These are phyloP conservation scores for Scutellaria galericulata DNA, from an alignment of 257 asterid species.

Conservation along the genomic window DNA sequence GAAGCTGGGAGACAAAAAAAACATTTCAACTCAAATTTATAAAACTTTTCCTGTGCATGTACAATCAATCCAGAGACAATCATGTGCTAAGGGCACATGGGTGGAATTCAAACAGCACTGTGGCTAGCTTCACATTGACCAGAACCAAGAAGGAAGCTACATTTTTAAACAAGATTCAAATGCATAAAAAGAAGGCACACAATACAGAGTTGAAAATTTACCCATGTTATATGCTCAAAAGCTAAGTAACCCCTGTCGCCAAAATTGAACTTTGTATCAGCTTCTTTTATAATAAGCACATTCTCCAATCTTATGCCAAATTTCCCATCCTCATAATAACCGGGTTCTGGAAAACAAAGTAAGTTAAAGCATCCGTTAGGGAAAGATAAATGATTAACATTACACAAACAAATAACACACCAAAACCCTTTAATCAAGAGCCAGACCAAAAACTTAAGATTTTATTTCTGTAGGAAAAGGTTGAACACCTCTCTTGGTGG, in stretches of 20 bases:
- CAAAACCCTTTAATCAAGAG: not conserved
- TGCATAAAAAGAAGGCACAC: slow-evolving; percentile 1
- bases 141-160: slow-evolving; percentile 11
- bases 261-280: slow-evolving; percentile 88
- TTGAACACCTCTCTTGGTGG: not conserved
- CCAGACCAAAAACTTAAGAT: not conserved
- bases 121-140: slow-evolving; percentile 2
- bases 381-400: slow-evolving; percentile 27
- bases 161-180: not conserved
- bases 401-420: not conserved
- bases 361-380: slow-evolving; percentile 23
- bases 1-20: too few relatives aligned
- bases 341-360: slow-evolving; percentile 73
- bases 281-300: slow-evolving; percentile 83
- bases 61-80: not conserved
- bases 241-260: slow-evolving; percentile 76
- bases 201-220: slow-evolving; percentile 44
- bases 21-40: not conserved
- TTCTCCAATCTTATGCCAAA: slow-evolving; percentile 96
- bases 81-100: not conserved
- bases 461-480: not conserved
- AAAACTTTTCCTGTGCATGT: not conserved
- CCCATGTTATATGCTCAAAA: slow-evolving; percentile 97
- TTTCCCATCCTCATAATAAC: slow-evolving; percentile 95
- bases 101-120: not conserved